Percentiles rank a stretch among this genome's conserved stretches.
phyloP scores from a whole-genome alignment of 768 basidiomycete species.

The Xanthoconium stramineum region DNA sequence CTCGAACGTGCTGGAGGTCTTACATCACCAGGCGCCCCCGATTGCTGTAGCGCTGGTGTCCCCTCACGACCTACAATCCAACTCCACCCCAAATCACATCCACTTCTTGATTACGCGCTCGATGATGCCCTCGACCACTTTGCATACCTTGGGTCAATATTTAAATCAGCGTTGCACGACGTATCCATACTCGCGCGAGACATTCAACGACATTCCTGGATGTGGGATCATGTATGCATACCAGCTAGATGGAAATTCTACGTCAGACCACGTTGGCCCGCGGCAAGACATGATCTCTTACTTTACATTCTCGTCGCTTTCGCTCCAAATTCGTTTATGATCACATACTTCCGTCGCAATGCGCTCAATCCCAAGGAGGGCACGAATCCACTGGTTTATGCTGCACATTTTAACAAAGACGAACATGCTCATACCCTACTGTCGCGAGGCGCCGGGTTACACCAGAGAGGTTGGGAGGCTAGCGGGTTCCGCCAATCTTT shows the following conservation, averaged over 20 bases:
- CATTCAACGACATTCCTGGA: neutral
- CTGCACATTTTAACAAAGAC: neutral
- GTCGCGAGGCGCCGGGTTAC: neutral
- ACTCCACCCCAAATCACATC: neutral
- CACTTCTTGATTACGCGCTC: slow-evolving; percentile 1
- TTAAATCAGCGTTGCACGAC: neutral
- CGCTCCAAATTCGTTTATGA: neutral
- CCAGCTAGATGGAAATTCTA: neutral
- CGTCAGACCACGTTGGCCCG: neutral
- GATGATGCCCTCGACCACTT: neutral
- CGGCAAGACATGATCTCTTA: neutral
- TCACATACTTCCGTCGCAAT: neutral
- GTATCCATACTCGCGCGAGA: neutral
- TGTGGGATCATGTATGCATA: neutral
- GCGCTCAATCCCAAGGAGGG: neutral
- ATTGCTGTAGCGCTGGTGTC: neutral
- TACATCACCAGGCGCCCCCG: neutral
- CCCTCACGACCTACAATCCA: neutral
- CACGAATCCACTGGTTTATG: slow-evolving; percentile 4
- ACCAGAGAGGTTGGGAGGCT: neutral
- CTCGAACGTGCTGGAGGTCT: neutral
- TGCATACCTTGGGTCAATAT: neutral
- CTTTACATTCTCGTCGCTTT: slow-evolving; percentile 1
- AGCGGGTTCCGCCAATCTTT: neutral
- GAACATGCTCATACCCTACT: neutral